phyloP scores from a whole-genome alignment of 768 basidiomycete genomes.

The Tephrocybe sp. region DNA sequence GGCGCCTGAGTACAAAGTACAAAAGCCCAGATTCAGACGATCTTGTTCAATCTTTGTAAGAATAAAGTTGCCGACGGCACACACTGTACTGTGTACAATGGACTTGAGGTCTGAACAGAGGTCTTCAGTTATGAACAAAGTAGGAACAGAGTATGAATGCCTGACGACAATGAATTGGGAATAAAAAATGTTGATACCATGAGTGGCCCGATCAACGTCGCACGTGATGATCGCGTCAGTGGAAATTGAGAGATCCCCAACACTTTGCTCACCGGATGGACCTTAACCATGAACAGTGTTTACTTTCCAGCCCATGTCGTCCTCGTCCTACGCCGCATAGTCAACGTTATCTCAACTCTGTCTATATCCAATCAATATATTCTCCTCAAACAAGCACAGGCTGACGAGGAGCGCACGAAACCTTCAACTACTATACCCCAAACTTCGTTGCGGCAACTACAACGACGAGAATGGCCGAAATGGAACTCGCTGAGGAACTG shows the following conservation, averaged over 20 bases:
- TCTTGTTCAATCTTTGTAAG: neutral
- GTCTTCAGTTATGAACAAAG: too few relatives aligned
- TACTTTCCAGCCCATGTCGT: slow-evolving; percentile 60
- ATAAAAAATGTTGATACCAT: too few relatives aligned
- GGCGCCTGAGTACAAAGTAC: slow-evolving; percentile 1
- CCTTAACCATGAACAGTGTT: slow-evolving; percentile 34
- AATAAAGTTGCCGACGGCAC: neutral
- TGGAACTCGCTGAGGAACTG: slow-evolving; percentile 23
- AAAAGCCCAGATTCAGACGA: neutral
- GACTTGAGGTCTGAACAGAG: too few relatives aligned
- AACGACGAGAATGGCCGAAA: slow-evolving; percentile 26
- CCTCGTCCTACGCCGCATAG: slow-evolving; percentile 59
- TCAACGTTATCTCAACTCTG: slow-evolving; percentile 66
- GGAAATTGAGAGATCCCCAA: slow-evolving; percentile 5
- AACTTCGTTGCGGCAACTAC: slow-evolving; percentile 16
- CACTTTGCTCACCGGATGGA: slow-evolving; percentile 1
- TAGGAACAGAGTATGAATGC: neutral
- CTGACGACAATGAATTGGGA: neutral
- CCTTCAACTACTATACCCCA: neutral
- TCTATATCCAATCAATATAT: slow-evolving; percentile 69
- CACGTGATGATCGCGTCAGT: slow-evolving; percentile 12
- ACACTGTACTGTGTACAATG: neutral
- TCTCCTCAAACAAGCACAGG: slow-evolving; percentile 22
- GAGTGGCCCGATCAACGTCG: neutral
- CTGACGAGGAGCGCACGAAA: slow-evolving; percentile 14